phyloP scores from a whole-genome alignment of 805 yeast genomes.

The Metschnikowia lochheadii region DNA sequence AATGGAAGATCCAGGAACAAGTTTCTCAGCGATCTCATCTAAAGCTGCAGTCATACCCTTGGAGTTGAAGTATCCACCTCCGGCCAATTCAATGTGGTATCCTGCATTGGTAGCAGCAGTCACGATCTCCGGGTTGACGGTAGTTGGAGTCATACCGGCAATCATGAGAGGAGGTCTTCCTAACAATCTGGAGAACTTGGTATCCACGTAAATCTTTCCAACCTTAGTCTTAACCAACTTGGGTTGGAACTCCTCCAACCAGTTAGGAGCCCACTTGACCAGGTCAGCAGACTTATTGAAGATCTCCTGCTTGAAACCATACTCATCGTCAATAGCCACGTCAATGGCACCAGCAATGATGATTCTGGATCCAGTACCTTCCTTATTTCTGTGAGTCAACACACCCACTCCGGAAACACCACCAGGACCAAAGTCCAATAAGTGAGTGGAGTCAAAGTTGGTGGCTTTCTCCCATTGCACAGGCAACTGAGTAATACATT shows the following conservation, averaged over 20 bases:
- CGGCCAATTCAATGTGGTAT: conserved; percentile 95
- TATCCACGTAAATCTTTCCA: conserved; percentile 81
- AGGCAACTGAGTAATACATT: conserved; percentile 81
- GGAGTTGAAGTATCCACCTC: conserved; percentile 95
- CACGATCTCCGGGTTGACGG: conserved; percentile 91
- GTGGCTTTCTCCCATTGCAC: conserved; percentile 96
- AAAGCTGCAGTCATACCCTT: conserved; percentile 69
- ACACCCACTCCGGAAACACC: conserved; percentile 96
- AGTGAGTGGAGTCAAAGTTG: conserved; percentile 74
- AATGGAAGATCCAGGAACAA: conserved; percentile 84
- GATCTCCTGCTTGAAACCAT: conserved; percentile 92
- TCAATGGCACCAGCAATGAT: conserved; percentile 92
- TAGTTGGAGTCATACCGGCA: conserved; percentile 99
- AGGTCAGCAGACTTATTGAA: conserved; percentile 65
- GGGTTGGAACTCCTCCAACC: conserved; percentile 88
- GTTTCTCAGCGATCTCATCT: conserved; percentile 58
- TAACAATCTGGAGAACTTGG: conserved; percentile 86
- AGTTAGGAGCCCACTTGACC: conserved; percentile 80
- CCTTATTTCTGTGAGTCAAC: conserved; percentile 94
- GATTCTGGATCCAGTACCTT: conserved; percentile 95
- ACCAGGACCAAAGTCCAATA: conserved; percentile 98
- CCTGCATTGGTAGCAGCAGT: conserved; percentile 95
- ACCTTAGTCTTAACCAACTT: conserved; percentile 65
- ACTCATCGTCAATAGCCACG: conserved; percentile 65
- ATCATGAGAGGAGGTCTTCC: conserved; percentile 96